Conservation (phyloP, 2,329 filamentous ascomycete genomes). For the Beauveria brongniartii region DNA sequence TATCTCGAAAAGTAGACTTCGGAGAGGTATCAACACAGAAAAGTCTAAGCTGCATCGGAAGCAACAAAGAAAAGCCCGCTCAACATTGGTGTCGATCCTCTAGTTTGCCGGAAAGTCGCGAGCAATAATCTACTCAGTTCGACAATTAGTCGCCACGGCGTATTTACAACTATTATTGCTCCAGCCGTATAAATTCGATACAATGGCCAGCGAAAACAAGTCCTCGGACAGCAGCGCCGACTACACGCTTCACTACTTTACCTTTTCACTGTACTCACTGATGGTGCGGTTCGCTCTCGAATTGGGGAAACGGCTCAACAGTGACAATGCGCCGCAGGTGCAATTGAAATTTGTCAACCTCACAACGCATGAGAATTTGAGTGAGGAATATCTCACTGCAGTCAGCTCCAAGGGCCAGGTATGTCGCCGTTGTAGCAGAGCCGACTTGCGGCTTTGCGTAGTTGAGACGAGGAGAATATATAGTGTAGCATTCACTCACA, state of each 20-base stretch:
- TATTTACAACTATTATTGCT: neutral
- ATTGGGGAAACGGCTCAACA: slow-evolving; percentile 18
- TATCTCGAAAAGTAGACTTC: neutral
- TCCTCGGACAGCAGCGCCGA: neutral
- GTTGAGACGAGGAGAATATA: neutral
- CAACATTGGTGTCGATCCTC: neutral
- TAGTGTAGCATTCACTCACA: neutral
- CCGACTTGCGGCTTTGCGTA: neutral
- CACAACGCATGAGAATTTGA: slow-evolving; percentile 20
- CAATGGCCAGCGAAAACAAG: neutral
- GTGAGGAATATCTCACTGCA: slow-evolving; percentile 20
- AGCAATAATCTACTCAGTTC: neutral
- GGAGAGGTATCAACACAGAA: neutral
- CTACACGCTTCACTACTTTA: slow-evolving; percentile 24
- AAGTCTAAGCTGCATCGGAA: neutral
- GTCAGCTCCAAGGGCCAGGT: slow-evolving; percentile 23
- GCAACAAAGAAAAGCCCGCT: neutral
- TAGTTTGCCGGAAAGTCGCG: neutral
- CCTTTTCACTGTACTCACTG: slow-evolving; percentile 24
- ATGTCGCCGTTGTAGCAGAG: slow-evolving; percentile 5
- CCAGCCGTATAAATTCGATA: neutral
- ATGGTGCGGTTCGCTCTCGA: slow-evolving; percentile 23
- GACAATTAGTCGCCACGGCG: neutral
- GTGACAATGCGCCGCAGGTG: slow-evolving; percentile 18
- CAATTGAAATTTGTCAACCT: slow-evolving; percentile 21